phyloP scores from a whole-genome alignment of 495 filamentous ascomycete genomes.

The Daldinia loculata region DNA sequence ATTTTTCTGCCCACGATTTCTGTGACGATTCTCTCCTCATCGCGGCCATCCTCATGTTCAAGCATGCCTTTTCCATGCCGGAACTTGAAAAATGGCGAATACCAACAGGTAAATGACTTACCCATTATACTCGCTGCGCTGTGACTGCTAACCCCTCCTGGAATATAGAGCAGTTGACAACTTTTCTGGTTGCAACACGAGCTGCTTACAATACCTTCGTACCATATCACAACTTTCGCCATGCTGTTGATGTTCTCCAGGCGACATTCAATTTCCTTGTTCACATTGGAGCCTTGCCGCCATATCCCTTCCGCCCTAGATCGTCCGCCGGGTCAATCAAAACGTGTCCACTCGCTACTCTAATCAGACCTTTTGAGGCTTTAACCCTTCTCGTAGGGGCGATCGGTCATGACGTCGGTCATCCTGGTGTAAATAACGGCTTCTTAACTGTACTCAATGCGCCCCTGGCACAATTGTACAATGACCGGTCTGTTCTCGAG shows the following conservation, averaged over 20 bases:
- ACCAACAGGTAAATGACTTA: conserved; percentile 66
- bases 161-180: conserved; percentile 68
- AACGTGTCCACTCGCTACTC: conserved; percentile 71
- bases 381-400: conserved; percentile 90
- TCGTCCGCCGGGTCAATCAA: conserved; percentile 23
- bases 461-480: conserved; percentile 96
- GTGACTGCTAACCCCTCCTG: conserved; percentile 43
- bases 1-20: conserved; percentile 88
- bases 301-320: conserved; percentile 57
- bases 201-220: conserved; percentile 93
- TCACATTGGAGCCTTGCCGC: conserved; percentile 77
- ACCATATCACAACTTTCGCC: conserved; percentile 98
- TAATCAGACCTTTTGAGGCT: conserved; percentile 85
- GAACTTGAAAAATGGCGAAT: conserved; percentile 83
- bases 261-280: conserved; percentile 93
- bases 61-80: conserved; percentile 85
- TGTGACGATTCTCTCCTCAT: conserved; percentile 87
- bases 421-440: conserved; percentile 97
- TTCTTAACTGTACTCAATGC: conserved; percentile 93
- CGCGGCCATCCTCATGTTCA: conserved; percentile 81
- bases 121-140: conserved; percentile 12
- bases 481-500: conserved; percentile 95
- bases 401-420: conserved; percentile 96
- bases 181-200: conserved; percentile 83
- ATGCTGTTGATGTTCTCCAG: conserved; percentile 95